Conservation (phyloP, 768 basidiomycete genomes). For the Tricholoma saponaceum region DNA sequence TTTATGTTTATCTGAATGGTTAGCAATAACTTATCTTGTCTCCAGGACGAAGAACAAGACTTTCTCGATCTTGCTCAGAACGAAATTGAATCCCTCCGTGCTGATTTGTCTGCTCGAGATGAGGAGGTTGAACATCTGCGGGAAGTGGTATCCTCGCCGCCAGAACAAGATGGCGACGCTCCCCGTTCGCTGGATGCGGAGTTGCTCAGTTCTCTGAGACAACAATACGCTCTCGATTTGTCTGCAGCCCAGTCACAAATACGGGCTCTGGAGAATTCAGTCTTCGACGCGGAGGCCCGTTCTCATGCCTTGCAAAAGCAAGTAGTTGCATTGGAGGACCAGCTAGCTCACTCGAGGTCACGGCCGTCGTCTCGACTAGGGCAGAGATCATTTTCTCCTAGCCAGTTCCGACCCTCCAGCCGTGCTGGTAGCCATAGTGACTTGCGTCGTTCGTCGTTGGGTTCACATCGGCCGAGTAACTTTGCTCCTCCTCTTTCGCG, state of each 20-base stretch:
- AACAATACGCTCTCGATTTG: slow-evolving; percentile 78
- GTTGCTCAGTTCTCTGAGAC: slow-evolving; percentile 62
- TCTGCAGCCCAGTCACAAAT: slow-evolving; percentile 79
- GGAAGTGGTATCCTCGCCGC: slow-evolving; percentile 39
- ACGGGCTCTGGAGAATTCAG: slow-evolving; percentile 65
- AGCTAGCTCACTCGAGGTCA: slow-evolving; percentile 45
- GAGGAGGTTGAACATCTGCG: slow-evolving; percentile 63
- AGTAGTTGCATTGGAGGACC: slow-evolving; percentile 60
- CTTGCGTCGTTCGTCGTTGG: slow-evolving; percentile 32
- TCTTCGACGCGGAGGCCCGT: slow-evolving; percentile 70
- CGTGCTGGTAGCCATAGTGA: slow-evolving; percentile 31
- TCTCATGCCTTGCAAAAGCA: slow-evolving; percentile 69
- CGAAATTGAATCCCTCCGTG: slow-evolving; percentile 68
- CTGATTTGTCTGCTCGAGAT: slow-evolving; percentile 57
- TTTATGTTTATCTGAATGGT: not conserved
- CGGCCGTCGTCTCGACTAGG: slow-evolving; percentile 39
- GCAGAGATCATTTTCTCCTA: slow-evolving; percentile 44
- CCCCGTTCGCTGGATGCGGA: slow-evolving; percentile 68
- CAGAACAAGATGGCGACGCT: slow-evolving; percentile 27
- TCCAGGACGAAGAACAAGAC: slow-evolving; percentile 57
- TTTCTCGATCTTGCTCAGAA: slow-evolving; percentile 61
- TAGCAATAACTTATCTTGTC: slow-evolving; percentile 1
- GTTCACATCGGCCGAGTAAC: slow-evolving; percentile 36
- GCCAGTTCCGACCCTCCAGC: slow-evolving; percentile 44
- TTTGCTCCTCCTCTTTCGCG: slow-evolving; percentile 39